These are phyloP conservation scores for Primulina huaijiensis DNA, from an alignment of 257 asterid genomes.

Conservation along the genomic window DNA sequence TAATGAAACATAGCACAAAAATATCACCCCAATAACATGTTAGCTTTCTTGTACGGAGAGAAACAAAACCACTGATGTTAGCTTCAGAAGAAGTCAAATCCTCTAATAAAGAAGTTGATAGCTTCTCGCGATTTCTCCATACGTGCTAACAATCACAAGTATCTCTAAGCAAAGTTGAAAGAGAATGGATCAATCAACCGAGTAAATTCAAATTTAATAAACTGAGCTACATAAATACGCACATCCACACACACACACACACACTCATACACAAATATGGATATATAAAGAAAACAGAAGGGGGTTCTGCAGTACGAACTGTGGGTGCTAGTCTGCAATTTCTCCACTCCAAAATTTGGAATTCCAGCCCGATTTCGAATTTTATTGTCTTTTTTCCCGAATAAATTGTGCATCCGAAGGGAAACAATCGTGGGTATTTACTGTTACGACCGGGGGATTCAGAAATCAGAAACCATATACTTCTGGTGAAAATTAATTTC, in stretches of 20 bases:
- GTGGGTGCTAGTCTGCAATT: neutral
- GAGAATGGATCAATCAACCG: neutral
- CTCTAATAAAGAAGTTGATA: too few species aligned
- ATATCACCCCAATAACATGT: neutral
- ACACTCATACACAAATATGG: neutral
- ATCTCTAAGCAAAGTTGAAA: neutral
- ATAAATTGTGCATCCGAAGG: too few species aligned
- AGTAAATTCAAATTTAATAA: neutral
- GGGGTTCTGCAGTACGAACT: neutral
- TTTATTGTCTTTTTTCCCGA: neutral
- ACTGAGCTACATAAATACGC: neutral
- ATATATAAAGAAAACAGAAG: neutral
- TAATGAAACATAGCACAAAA: constrained; percentile 9
- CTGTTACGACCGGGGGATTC: too few species aligned
- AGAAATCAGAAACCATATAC: too few species aligned
- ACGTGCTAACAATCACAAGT: neutral
- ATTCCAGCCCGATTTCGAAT: neutral
- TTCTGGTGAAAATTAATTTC: too few species aligned
- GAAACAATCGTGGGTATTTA: too few species aligned
- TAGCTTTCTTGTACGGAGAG: too few species aligned
- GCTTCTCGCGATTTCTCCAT: neutral
- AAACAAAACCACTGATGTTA: too few species aligned
- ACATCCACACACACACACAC: neutral
- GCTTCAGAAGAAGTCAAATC: too few species aligned
- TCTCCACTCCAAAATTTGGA: neutral